phyloP scores from a whole-genome alignment of 495 filamentous ascomycete species.

The Penicillium roqueforti region DNA sequence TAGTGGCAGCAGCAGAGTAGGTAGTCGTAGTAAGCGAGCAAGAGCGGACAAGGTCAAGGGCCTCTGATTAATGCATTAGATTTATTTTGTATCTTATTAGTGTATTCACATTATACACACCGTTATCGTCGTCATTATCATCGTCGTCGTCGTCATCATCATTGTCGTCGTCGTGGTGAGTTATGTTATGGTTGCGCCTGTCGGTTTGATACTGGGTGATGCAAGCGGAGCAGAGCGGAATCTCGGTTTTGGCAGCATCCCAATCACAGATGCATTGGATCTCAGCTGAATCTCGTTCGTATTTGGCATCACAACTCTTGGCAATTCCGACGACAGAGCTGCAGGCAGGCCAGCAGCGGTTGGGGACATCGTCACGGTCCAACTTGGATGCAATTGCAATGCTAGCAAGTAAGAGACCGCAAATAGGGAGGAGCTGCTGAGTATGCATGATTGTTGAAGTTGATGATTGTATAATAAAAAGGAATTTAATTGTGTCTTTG shows the following conservation, averaged over 20 bases:
- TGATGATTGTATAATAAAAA: not conserved
- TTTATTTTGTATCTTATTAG: not conserved
- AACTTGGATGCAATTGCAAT: slow-evolving; percentile 27
- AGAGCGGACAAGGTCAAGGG: slow-evolving; percentile 32
- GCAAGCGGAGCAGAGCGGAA: slow-evolving; percentile 38
- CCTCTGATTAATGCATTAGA: slow-evolving; percentile 21
- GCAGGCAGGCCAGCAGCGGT: slow-evolving; percentile 30
- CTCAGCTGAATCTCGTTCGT: slow-evolving; percentile 30
- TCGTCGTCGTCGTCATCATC: slow-evolving; percentile 10
- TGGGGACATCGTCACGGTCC: slow-evolving; percentile 33
- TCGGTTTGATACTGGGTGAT: slow-evolving; percentile 27
- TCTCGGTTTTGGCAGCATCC: slow-evolving; percentile 20
- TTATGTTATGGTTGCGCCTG: slow-evolving; percentile 10
- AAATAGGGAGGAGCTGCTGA: slow-evolving; percentile 25
- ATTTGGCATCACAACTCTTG: slow-evolving; percentile 23
- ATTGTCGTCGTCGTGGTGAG: slow-evolving; percentile 13
- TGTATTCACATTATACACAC: slow-evolving; percentile 5
- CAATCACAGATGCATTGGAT: slow-evolving; percentile 34
- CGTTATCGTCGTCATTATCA: slow-evolving; percentile 15
- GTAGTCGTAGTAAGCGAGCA: slow-evolving; percentile 32
- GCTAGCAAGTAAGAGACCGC: slow-evolving; percentile 27
- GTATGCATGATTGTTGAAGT: slow-evolving; percentile 24
- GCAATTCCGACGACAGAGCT: slow-evolving; percentile 25
- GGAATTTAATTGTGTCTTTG: not conserved
- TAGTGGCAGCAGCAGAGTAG: slow-evolving; percentile 24